Percentiles rank a stretch among this genome's conserved stretches.
Evolutionary conservation across 768 basidiomycete genomes (phyloP).

Genomic region (Termitomyces sp.): DNA sequence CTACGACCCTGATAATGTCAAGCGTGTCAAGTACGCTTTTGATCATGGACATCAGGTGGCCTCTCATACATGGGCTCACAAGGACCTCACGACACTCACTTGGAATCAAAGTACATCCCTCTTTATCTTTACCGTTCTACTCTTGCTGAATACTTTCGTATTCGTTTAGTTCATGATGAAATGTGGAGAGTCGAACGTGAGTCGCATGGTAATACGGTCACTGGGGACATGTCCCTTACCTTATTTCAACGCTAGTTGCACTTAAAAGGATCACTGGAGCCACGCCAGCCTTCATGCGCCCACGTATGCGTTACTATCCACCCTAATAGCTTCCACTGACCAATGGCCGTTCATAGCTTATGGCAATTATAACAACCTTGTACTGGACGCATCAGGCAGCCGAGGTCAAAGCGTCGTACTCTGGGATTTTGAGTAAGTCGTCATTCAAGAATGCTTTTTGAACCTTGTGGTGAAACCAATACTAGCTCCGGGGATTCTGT

Average conservation of each 20-base stretch:
- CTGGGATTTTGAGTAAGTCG: constrained; percentile 35
- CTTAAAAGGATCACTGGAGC: constrained; percentile 18
- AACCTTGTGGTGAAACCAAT: not conserved
- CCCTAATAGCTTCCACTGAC: not conserved
- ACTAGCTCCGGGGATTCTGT: constrained; percentile 35
- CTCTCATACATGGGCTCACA: constrained; percentile 33
- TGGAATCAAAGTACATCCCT: constrained; percentile 22
- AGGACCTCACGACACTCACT: constrained; percentile 26
- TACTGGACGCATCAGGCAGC: constrained; percentile 12
- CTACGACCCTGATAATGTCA: constrained; percentile 22
- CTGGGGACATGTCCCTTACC: not conserved
- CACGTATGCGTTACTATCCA: constrained; percentile 12
- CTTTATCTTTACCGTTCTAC: not conserved
- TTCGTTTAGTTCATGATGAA: constrained; percentile 9
- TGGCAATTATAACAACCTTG: constrained; percentile 21
- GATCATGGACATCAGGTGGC: constrained; percentile 30
- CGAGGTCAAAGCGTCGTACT: constrained; percentile 22
- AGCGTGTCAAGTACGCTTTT: constrained; percentile 26
- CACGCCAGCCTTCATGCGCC: constrained; percentile 20
- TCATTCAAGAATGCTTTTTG: not conserved
- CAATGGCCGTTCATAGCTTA: constrained; percentile 10
- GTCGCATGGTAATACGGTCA: not conserved
- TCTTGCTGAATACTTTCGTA: not conserved
- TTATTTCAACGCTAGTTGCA: constrained; percentile 9
- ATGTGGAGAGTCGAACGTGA: constrained; percentile 16